Percentiles rank a stretch among this genome's conserved stretches.
Evolutionary conservation across 2,329 filamentous ascomycete genomes (phyloP).

Genomic region (Cephalotrichum gorgonifer): DNA sequence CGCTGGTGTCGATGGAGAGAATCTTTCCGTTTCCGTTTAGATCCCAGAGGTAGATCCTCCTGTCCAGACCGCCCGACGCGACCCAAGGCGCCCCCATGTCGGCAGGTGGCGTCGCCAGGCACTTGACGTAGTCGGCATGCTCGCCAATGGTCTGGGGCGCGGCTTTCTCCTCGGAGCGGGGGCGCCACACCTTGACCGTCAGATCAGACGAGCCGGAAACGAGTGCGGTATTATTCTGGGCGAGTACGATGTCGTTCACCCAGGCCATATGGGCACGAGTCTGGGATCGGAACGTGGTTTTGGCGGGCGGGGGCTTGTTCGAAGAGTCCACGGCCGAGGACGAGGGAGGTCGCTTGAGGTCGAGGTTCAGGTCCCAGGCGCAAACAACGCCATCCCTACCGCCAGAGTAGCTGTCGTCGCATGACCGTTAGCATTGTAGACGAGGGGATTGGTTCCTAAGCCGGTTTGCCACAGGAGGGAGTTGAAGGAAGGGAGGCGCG

Average conservation of each 20-base stretch:
- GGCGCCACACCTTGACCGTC: conserved; percentile 87
- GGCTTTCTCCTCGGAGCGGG: conserved; percentile 46
- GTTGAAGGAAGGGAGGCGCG: not conserved
- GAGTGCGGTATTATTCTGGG: conserved; percentile 65
- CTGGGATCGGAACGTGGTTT: conserved; percentile 50
- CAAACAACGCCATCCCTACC: conserved; percentile 93
- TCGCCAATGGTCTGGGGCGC: conserved; percentile 66
- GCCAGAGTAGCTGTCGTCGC: conserved; percentile 67
- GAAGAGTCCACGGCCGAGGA: conserved; percentile 12
- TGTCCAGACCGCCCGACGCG: conserved; percentile 85
- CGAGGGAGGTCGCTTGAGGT: conserved; percentile 34
- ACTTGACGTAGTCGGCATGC: conserved; percentile 95
- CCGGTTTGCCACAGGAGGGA: too few relatives aligned
- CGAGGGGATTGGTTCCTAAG: conserved; percentile 6
- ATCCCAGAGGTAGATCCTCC: conserved; percentile 90
- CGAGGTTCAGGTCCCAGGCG: conserved; percentile 81
- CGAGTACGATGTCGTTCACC: conserved; percentile 86
- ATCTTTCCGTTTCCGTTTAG: conserved; percentile 77
- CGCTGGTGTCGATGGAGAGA: conserved; percentile 73
- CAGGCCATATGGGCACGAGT: conserved; percentile 80
- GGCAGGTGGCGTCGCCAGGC: conserved; percentile 62
- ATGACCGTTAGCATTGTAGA: conserved; percentile 13
- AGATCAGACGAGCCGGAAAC: conserved; percentile 91
- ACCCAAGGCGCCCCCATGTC: conserved; percentile 68
- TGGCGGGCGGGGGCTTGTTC: conserved; percentile 23